Evolutionary conservation across 176 grass and related monocot species (phyloP).

Genomic region (Avena eriantha): DNA sequence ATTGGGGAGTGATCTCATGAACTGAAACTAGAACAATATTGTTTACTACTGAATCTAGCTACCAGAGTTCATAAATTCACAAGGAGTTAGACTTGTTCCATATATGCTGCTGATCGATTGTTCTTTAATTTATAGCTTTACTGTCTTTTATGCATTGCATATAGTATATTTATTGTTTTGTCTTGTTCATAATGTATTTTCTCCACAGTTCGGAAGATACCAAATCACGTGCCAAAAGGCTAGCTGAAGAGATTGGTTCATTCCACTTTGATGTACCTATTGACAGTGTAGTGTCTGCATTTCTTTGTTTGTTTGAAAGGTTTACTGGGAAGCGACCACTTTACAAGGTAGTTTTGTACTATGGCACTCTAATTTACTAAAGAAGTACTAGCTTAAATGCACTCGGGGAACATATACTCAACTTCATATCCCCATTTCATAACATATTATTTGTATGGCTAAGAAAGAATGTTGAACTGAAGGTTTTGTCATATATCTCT

Average conservation of each 20-base stretch:
- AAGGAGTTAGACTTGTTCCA: neutral
- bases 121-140: conserved; percentile 22
- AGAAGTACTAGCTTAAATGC: conserved; percentile 4
- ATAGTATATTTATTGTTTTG: conserved; percentile 30
- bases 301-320: conserved; percentile 87
- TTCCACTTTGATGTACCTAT: conserved; percentile 85
- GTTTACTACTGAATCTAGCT: conserved; percentile 7
- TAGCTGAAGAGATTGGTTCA: conserved; percentile 88
- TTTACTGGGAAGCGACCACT: conserved; percentile 73
- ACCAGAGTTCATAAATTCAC: conserved; percentile 12
- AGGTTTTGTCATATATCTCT: neutral
- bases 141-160: neutral
- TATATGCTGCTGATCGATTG: neutral
- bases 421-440: conserved; percentile 23
- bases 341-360: conserved; percentile 70
- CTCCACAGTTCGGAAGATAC: conserved; percentile 83
- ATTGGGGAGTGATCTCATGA: conserved; percentile 8
- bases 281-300: conserved; percentile 81
- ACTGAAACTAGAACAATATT: neutral
- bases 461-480: conserved; percentile 8
- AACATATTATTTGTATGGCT: conserved; percentile 8
- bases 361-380: conserved; percentile 27
- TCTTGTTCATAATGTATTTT: conserved; percentile 36
- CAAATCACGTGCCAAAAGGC: conserved; percentile 81
- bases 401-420: neutral